phyloP scores from a whole-genome alignment of 2,329 filamentous ascomycete genomes.

The Raffaelea arxii region DNA sequence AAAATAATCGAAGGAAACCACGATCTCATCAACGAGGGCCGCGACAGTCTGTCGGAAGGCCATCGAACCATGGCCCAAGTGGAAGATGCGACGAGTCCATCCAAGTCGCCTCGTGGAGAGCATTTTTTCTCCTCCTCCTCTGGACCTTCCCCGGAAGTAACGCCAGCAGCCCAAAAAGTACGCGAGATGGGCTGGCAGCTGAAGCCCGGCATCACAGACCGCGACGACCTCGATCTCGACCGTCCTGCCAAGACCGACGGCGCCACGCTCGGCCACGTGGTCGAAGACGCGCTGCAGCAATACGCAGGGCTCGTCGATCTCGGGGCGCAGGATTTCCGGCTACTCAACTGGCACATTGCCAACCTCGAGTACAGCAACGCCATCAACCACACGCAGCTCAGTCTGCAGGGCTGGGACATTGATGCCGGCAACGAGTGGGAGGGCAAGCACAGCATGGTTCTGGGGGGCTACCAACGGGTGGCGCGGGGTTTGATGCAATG shows the following conservation, averaged over 20 bases:
- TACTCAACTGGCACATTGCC: conserved; percentile 97
- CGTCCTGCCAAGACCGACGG: conserved; percentile 49
- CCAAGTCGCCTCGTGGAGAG: conserved; percentile 31
- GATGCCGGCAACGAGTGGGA: conserved; percentile 98
- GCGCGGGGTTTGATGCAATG: conserved; percentile 76
- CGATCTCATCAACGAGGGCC: conserved; percentile 70
- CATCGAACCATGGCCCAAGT: conserved; percentile 61
- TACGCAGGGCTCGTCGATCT: conserved; percentile 78
- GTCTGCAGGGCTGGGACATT: conserved; percentile 88
- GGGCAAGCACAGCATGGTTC: conserved; percentile 83
- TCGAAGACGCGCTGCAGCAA: conserved; percentile 84
- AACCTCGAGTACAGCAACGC: conserved; percentile 98
- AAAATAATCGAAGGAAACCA: conserved; percentile 75
- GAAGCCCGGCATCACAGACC: conserved; percentile 50
- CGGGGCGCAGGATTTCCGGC: conserved; percentile 73
- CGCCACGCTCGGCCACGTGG: conserved; percentile 78
- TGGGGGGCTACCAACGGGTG: conserved; percentile 89
- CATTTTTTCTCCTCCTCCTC: conserved; percentile 18
- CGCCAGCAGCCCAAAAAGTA: conserved; percentile 52
- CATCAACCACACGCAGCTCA: conserved; percentile 75
- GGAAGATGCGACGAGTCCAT: conserved; percentile 54
- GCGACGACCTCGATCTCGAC: conserved; percentile 63
- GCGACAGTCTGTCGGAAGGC: conserved; percentile 63
- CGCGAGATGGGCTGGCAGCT: conserved; percentile 75
- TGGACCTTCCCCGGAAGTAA: not conserved